phyloP scores from a whole-genome alignment of 148 eudicot species.

The Mesembryanthemum crystallinum region DNA sequence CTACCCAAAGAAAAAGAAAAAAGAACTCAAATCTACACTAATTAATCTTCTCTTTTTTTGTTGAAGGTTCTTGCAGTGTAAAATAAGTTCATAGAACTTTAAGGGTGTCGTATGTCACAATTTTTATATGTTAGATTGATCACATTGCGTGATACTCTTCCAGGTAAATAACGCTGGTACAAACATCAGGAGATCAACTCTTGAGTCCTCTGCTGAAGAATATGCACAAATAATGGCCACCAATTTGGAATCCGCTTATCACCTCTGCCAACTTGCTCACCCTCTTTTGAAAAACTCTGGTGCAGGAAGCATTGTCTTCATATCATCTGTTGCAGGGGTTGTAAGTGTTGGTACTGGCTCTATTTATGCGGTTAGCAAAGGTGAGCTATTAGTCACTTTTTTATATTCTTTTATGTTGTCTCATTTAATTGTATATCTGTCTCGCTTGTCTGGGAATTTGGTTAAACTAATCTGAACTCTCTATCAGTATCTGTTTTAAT shows the following conservation, averaged over 20 bases:
- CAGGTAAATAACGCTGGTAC: conserved; percentile 93
- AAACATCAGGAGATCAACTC: conserved; percentile 66
- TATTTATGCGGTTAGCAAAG: conserved; percentile 79
- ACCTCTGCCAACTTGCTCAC: conserved; percentile 76
- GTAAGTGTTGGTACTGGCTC: conserved; percentile 53
- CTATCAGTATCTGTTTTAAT: too few species aligned
- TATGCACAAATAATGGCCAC: conserved; percentile 61
- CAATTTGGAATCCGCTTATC: conserved; percentile 80
- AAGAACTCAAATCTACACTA: neutral
- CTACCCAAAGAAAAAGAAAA: too few species aligned
- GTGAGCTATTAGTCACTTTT: conserved; percentile 34
- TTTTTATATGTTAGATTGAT: neutral
- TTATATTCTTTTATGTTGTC: too few species aligned
- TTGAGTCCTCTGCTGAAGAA: conserved; percentile 63
- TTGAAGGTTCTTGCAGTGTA: neutral
- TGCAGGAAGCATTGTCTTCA: conserved; percentile 65
- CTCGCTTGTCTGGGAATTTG: too few species aligned
- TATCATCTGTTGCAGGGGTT: conserved; percentile 89
- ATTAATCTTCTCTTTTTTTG: neutral
- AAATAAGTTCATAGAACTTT: neutral
- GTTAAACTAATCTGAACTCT: too few species aligned
- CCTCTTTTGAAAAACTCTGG: conserved; percentile 81
- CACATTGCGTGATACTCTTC: neutral
- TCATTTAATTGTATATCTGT: too few species aligned
- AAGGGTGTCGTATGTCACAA: too few species aligned